Conservation (phyloP, 257 asterid genomes). For the Rubia yunnanensis region DNA sequence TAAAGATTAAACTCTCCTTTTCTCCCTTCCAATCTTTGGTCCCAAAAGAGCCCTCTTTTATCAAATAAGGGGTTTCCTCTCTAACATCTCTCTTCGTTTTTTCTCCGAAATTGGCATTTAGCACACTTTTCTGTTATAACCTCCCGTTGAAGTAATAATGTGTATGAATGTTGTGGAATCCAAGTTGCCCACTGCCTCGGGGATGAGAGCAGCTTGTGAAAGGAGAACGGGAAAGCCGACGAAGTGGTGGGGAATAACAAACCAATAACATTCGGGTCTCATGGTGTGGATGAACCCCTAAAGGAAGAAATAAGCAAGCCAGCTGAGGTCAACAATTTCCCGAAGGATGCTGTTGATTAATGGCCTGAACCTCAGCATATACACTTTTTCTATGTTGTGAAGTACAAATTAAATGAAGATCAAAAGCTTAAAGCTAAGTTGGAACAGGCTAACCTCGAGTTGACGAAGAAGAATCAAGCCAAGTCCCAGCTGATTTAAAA, state of each 20-base stretch:
- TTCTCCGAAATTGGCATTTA: conserved; percentile 24
- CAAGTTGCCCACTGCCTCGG: conserved; percentile 21
- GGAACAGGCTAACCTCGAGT: conserved; percentile 65
- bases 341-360: conserved; percentile 73
- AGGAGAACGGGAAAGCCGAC: conserved; percentile 20
- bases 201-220: conserved; percentile 16
- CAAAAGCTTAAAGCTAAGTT: conserved; percentile 52
- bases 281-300: conserved; percentile 26
- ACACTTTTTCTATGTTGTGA: conserved; percentile 48
- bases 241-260: conserved; percentile 13
- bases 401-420: conserved; percentile 59
- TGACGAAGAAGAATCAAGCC: conserved; percentile 56
- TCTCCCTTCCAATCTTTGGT: conserved; percentile 1
- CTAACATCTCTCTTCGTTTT: not conserved
- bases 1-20: no score
- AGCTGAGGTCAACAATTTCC: conserved; percentile 44
- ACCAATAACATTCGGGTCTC: conserved; percentile 34
- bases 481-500: conserved; percentile 57
- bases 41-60: conserved; percentile 12
- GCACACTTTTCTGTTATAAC: conserved; percentile 10
- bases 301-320: conserved; percentile 36
- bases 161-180: conserved; percentile 45
- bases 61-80: conserved; percentile 19
- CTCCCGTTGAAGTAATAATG: conserved; percentile 20
- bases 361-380: conserved; percentile 80